Evolutionary conservation across 2,329 filamentous ascomycete genomes (phyloP).

Genomic region (Aureobasidium sp.): DNA sequence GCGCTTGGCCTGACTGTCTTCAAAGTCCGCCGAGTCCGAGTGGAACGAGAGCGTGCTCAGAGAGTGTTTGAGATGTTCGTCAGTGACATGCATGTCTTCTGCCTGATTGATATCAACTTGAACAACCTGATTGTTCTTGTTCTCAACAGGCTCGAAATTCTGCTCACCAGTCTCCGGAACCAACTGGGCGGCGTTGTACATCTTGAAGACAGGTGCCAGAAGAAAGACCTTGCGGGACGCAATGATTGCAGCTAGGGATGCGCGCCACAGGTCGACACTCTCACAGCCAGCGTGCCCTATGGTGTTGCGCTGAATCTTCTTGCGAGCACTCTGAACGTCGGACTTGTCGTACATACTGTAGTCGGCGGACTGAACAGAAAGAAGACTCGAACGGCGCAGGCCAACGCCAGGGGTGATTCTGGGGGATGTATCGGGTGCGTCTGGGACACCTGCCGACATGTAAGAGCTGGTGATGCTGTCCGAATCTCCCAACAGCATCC

Average conservation of each 20-base stretch:
- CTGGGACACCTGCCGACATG: background rate
- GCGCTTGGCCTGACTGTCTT: background rate
- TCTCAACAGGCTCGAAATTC: background rate
- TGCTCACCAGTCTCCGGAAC: background rate
- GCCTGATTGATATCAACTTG: background rate
- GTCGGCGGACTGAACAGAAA: conserved; percentile 20
- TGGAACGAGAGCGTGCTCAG: background rate
- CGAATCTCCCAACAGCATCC: background rate
- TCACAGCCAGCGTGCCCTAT: conserved; percentile 26
- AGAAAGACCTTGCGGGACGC: conserved; percentile 20
- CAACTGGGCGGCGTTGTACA: background rate
- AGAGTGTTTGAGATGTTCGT: background rate
- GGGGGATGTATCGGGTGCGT: background rate
- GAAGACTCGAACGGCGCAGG: conserved; percentile 19
- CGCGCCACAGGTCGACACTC: conserved; percentile 31
- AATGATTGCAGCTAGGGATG: conserved; percentile 26
- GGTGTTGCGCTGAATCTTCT: conserved; percentile 31
- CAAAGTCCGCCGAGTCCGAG: background rate
- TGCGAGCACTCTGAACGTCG: conserved; percentile 30
- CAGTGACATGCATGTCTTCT: background rate
- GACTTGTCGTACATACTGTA: conserved; percentile 20
- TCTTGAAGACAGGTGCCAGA: background rate
- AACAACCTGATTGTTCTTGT: background rate
- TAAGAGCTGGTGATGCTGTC: conserved; percentile 11
- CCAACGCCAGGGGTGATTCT: background rate